Conservation (phyloP, 2,329 filamentous ascomycete genomes). For the Trichophyton verrucosum region DNA sequence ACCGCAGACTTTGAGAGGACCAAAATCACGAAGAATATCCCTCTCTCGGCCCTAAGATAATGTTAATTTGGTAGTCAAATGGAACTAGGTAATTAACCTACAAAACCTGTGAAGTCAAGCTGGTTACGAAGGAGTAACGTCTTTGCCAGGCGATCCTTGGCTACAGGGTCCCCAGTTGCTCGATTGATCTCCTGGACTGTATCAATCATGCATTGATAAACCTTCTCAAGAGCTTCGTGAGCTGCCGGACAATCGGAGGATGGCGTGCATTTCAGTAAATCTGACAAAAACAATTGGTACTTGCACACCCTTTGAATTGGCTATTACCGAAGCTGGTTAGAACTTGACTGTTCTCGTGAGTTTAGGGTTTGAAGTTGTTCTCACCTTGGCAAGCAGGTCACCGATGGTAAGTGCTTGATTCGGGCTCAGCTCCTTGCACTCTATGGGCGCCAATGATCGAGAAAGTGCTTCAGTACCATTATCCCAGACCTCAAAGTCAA, state of each 20-base stretch:
- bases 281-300: conserved; percentile 76
- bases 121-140: conserved; percentile 78
- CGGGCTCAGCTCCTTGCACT: conserved; percentile 47
- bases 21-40: conserved; percentile 63
- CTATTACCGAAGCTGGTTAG: conserved; percentile 32
- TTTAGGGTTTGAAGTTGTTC: conserved; percentile 5
- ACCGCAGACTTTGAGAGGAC: conserved; percentile 69
- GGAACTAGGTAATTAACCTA: conserved; percentile 29
- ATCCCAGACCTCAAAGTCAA: conserved; percentile 70
- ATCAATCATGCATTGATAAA: conserved; percentile 58
- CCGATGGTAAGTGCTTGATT: conserved; percentile 70
- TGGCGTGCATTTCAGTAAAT: conserved; percentile 71
- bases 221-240: conserved; percentile 65
- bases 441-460: conserved; percentile 59
- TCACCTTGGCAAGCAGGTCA: conserved; percentile 81
- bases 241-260: conserved; percentile 74
- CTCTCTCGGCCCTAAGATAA: conserved; percentile 3
- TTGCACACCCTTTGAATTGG: conserved; percentile 86
- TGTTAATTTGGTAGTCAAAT: neutral
- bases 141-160: conserved; percentile 59
- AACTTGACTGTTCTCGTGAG: neutral
- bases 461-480: conserved; percentile 74
- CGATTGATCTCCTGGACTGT: conserved; percentile 69
- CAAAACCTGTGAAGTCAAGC: conserved; percentile 58
- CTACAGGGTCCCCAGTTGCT: conserved; percentile 63